Evolutionary conservation across 2,329 filamentous ascomycete species (phyloP).

Genomic region (Macroventuria anomochaeta): DNA sequence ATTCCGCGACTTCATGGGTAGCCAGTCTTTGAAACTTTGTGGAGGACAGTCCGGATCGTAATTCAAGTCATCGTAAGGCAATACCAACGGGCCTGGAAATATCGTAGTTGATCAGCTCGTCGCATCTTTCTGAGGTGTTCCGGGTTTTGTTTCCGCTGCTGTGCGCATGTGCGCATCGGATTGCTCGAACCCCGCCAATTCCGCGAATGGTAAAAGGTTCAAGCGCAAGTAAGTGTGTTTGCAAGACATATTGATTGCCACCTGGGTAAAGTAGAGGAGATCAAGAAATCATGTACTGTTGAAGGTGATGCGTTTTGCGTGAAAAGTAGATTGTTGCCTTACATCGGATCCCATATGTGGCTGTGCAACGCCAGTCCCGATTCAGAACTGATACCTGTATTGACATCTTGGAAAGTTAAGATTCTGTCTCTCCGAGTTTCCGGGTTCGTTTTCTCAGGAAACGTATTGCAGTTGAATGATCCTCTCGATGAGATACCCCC

Average conservation of each 20-base stretch:
- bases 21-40: slow-evolving; percentile 63
- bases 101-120: slow-evolving; percentile 16
- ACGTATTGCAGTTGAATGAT: too few species aligned
- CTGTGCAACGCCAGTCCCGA: slow-evolving; percentile 1
- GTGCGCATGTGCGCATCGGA: slow-evolving; percentile 31
- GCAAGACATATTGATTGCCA: not conserved
- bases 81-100: slow-evolving; percentile 66
- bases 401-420: too few species aligned
- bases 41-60: slow-evolving; percentile 59
- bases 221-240: not conserved
- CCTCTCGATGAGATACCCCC: too few species aligned
- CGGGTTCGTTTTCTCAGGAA: too few species aligned
- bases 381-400: not conserved
- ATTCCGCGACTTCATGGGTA: slow-evolving; percentile 53
- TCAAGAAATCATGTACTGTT: too few species aligned
- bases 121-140: slow-evolving; percentile 1
- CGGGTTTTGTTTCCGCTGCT: slow-evolving; percentile 29
- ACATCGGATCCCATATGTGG: not conserved
- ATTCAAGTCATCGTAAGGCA: slow-evolving; percentile 66
- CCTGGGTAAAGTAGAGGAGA: too few species aligned
- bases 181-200: slow-evolving; percentile 43
- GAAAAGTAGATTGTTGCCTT: not conserved
- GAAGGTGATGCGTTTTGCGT: too few species aligned
- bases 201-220: slow-evolving; percentile 44
- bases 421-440: too few species aligned